A percentile compares a stretch with the other conserved stretches of the same genome.
Conservation (phyloP, 2,329 filamentous ascomycete genomes). For the Chrysoporthe deuterocubensis region DNA sequence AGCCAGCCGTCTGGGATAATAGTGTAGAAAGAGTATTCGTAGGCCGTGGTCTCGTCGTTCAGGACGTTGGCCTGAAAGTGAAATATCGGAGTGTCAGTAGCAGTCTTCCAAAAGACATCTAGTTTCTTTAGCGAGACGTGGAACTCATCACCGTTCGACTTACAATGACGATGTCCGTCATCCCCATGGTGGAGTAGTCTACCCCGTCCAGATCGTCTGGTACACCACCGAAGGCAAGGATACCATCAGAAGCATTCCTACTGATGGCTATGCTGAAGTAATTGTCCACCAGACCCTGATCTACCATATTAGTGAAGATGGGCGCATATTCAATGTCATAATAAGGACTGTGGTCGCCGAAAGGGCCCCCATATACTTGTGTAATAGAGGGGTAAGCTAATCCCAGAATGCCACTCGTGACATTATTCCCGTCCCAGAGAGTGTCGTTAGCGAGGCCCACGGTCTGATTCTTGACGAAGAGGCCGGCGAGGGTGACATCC, state of each 20-base stretch:
- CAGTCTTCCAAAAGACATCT: not conserved
- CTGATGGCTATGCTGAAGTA: slow-evolving; percentile 53
- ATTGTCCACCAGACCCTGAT: slow-evolving; percentile 49
- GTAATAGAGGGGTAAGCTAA: slow-evolving; percentile 56
- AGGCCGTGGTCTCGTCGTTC: slow-evolving; percentile 41
- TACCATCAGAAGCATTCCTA: slow-evolving; percentile 48
- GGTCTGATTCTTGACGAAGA: slow-evolving; percentile 50
- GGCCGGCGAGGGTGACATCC: slow-evolving; percentile 50
- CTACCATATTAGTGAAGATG: slow-evolving; percentile 53
- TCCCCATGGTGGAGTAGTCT: slow-evolving; percentile 36
- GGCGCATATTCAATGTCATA: slow-evolving; percentile 51
- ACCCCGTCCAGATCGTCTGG: slow-evolving; percentile 42
- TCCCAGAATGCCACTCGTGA: slow-evolving; percentile 55
- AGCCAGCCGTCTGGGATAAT: slow-evolving; percentile 53
- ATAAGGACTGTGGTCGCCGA: slow-evolving; percentile 43
- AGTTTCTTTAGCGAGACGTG: not conserved
- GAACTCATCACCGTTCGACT: slow-evolving; percentile 30
- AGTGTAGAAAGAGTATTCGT: slow-evolving; percentile 57
- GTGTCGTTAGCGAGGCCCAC: slow-evolving; percentile 54
- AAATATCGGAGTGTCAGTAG: not conserved
- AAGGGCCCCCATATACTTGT: slow-evolving; percentile 49
- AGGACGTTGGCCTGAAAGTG: slow-evolving; percentile 48
- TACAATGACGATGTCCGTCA: slow-evolving; percentile 51
- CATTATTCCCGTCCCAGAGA: slow-evolving; percentile 56
- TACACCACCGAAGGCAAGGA: slow-evolving; percentile 53